Base-by-base conservation (phyloP, 257 asterid genomes). In the Jacaranda copaia region DNA sequence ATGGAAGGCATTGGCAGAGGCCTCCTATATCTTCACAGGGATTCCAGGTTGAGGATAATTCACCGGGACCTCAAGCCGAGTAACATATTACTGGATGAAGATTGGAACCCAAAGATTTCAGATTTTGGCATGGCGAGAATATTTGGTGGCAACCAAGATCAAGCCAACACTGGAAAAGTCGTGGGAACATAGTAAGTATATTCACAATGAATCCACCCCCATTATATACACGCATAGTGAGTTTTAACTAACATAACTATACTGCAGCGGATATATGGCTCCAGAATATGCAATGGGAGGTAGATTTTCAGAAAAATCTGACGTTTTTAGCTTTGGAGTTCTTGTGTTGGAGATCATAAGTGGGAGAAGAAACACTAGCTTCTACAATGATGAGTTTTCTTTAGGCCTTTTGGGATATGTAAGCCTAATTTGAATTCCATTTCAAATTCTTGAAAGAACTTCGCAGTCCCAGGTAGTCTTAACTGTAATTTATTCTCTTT, bases 71-170 rank as follows among this genome's bases (percentile, higher is more conserved):
- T 85, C 12, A 85, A 85, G 49, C 81, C 85, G 32, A 82, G 87
- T 56, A 85, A 85, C 63, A 82, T 85, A 58, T 57, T 85, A 73
- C 76, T 85, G 3, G 89, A 83, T 25, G 77, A 81, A 11, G 45
- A 80, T 56, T 77, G 75, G 89, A 78, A 70, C 20, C 84, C 89
- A 0, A 85, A 80, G 75, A 85, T 85, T 46, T 85, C 89, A n/a
- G 89, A 85, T 73, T 85, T 85, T 71, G 89, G 89, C 8, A 82
- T 85, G 85, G 87, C 89, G 1, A 82, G 89, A 77, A 82, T 84
- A 65, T 84, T 84, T 8, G 88, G 86, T 9, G 84, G 84, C 60
- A 77, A 85, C 36, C 86, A 82, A 73, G 79, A 85, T 67, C 89
- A 85, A 57, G 84, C 82, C 74, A 69, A 70, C 61, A 85, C 87